Evolutionary conservation across 225 moss, liverwort and hornwort species (phyloP), one percentile per base, ranked within the genome.

Genomic region (Physcomitrellopsis africana): DNA sequence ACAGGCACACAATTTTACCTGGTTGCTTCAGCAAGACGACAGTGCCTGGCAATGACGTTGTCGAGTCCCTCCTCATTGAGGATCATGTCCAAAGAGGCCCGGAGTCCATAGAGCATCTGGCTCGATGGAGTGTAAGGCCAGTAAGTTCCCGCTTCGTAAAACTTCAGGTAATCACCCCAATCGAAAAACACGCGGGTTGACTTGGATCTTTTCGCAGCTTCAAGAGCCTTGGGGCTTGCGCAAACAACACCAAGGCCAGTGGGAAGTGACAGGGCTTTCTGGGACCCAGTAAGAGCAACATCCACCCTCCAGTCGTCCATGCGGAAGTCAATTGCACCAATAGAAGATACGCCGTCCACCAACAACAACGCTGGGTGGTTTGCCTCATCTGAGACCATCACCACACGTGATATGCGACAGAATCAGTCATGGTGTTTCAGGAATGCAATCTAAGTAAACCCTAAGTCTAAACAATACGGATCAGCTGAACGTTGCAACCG

Each of bases 101-200:
- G 82, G 43, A 96, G 86, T 11, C 94, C 96, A 45, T 96, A 96
- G 2, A 94, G 72, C 76, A 96, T 83, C 72, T 96, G 96, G 85
- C 89, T 96, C 45, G 94, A 94, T 0, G 96, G 96, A 23, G 96
- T 96, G 63, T 96, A 96, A 29, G 96, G 96, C 96, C 93, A 96
- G 73, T 92, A 94, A 2, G 79, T 44, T 5, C 96, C 96, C 0
- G 87, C 83, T 23, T 84, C 76, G 77, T 96, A 96, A 23, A 82
- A 91, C 68, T 90, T 92, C 5, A 86, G 47, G 75, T 96, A 96
- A 76, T 96, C 96, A 5, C 80, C 86, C 96, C 96, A 96, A 48
- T 93, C 92, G 72, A 96, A 96, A 80, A 93, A 96, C 11, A 86
- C 84, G 44, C 87, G 82, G 11, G 70, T 64, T 9, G 96, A 96